phyloP scores from a whole-genome alignment of 352 stramenopile genomes.

The Phytophthora cajani region DNA sequence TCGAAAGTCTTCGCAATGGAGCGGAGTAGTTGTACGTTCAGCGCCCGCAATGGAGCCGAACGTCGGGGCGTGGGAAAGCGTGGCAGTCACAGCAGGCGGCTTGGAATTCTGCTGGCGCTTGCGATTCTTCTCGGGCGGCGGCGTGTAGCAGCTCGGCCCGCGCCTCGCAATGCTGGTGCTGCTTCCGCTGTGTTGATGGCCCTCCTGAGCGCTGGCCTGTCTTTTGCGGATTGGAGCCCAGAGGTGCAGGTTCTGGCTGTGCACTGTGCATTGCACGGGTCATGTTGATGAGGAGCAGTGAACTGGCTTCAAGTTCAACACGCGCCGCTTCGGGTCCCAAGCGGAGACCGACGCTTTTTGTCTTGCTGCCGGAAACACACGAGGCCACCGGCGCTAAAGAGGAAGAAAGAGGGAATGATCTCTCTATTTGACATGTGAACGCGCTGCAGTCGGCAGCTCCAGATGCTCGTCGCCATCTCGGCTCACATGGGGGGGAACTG shows the following conservation, averaged over 20 bases:
- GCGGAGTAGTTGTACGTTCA: constrained; percentile 23
- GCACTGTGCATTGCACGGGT: constrained; percentile 6
- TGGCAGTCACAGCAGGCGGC: constrained; percentile 11
- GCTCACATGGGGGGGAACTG: constrained; percentile 6
- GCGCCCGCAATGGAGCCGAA: constrained; percentile 23
- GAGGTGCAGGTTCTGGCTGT: constrained; percentile 1
- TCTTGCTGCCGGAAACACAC: background rate
- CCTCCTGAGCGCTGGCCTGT: constrained; percentile 33
- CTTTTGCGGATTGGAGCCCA: constrained; percentile 29
- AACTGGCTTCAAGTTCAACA: constrained; percentile 32
- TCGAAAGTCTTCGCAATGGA: constrained; percentile 29
- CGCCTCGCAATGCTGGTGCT: constrained; percentile 8
- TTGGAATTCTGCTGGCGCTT: constrained; percentile 17
- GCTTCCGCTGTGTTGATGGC: constrained; percentile 22
- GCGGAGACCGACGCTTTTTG: background rate
- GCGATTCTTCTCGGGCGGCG: constrained; percentile 17
- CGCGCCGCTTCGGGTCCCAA: constrained; percentile 4
- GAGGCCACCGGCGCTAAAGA: constrained; percentile 1
- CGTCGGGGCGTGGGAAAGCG: constrained; percentile 8
- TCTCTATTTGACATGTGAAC: background rate
- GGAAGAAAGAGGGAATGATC: background rate
- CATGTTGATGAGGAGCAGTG: constrained; percentile 27
- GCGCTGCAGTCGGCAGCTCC: background rate
- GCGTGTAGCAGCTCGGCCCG: constrained; percentile 4
- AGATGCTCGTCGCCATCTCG: background rate